Evolutionary conservation across 192 early-diverging fungal genomes (phyloP).

Genomic region (Dissophora ornata): DNA sequence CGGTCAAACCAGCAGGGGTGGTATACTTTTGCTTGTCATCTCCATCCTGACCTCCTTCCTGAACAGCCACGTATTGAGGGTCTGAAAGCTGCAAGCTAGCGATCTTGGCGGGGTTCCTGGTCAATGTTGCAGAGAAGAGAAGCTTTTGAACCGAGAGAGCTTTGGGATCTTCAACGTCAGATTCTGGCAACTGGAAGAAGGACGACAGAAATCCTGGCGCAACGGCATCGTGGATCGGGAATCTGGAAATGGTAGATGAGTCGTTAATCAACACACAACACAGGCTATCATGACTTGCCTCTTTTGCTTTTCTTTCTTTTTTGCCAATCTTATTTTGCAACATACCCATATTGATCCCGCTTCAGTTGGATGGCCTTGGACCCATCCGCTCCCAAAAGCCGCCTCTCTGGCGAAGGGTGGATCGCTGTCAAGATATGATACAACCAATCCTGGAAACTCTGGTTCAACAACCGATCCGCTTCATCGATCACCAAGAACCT

Average conservation of each 20-base stretch:
- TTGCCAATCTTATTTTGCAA: too few relatives aligned
- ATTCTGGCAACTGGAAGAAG: constrained; percentile 57
- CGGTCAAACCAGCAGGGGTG: constrained; percentile 64
- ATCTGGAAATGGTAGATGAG: constrained; percentile 22
- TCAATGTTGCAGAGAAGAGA: constrained; percentile 95
- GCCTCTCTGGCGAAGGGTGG: constrained; percentile 43
- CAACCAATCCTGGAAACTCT: constrained; percentile 95
- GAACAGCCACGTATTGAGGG: constrained; percentile 87
- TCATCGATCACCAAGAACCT: constrained; percentile 96
- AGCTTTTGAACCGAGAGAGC: constrained; percentile 83
- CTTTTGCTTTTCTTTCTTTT: too few relatives aligned
- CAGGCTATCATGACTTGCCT: neutral
- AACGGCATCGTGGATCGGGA: constrained; percentile 62
- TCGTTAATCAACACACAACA: neutral
- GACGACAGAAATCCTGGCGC: constrained; percentile 58
- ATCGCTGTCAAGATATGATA: constrained; percentile 73
- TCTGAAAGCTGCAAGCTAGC: constrained; percentile 82
- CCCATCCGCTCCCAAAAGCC: constrained; percentile 26
- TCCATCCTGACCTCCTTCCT: constrained; percentile 58
- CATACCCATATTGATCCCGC: constrained; percentile 37
- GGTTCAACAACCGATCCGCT: constrained; percentile 93
- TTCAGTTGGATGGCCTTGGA: constrained; percentile 21
- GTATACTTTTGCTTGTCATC: constrained; percentile 61
- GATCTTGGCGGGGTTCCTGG: constrained; percentile 92
- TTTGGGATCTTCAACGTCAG: constrained; percentile 63